Conservation (phyloP, 106 monocot genomes). For the Phalaenopsis equestris region DNA sequence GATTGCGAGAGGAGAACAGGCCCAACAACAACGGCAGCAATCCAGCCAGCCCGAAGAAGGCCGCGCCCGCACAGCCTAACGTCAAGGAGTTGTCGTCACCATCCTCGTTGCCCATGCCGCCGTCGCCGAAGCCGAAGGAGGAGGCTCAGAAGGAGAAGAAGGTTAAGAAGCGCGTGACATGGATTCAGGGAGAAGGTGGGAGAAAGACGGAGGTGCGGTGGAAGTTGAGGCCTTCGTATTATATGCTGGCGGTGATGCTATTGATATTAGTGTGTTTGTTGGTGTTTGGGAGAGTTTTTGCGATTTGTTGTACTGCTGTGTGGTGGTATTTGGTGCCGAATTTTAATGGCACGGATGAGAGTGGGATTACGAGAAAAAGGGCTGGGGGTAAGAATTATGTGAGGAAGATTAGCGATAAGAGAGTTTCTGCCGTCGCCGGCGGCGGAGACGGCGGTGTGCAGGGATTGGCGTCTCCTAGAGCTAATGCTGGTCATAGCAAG, state of each 20-base stretch:
- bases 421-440: background rate
- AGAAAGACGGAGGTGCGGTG: background rate
- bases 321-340: slow-evolving; percentile 49
- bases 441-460: background rate
- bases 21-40: background rate
- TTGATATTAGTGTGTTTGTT: slow-evolving; percentile 40
- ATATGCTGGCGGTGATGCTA: slow-evolving; percentile 22
- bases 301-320: slow-evolving; percentile 46
- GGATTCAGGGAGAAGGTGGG: background rate
- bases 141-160: background rate
- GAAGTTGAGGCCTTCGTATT: background rate
- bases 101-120: background rate
- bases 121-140: background rate
- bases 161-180: background rate
- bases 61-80: background rate
- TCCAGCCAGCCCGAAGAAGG: background rate
- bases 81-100: background rate
- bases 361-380: background rate
- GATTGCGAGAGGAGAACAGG: background rate
- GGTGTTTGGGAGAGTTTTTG: slow-evolving; percentile 40
- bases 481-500: background rate
- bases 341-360: slow-evolving; percentile 2
- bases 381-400: background rate
- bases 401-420: background rate
- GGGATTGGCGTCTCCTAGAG: background rate